phyloP scores from a whole-genome alignment of 805 yeast genomes.

The Kluyveromyces siamensis region DNA sequence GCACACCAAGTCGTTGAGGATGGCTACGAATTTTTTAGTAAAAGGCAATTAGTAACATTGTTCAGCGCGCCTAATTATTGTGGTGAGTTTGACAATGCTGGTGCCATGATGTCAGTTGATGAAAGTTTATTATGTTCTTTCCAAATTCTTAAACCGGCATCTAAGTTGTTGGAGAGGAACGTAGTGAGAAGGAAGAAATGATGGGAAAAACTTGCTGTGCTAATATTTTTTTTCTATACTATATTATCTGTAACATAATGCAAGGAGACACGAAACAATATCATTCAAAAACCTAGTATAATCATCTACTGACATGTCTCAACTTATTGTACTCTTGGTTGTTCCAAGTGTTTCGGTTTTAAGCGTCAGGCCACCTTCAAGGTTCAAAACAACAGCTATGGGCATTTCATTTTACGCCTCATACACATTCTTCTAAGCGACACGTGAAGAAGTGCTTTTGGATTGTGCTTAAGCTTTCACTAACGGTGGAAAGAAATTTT shows the following conservation, averaged over 20 bases:
- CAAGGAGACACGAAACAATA: not conserved
- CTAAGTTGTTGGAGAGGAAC: slow-evolving; percentile 45
- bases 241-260: slow-evolving; percentile 1
- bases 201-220: slow-evolving; percentile 3
- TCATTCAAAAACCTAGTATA: not conserved
- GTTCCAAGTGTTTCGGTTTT: not conserved
- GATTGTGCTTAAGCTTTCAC: not conserved
- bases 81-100: slow-evolving; percentile 98
- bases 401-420: not conserved
- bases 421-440: not conserved
- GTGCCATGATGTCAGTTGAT: slow-evolving; percentile 99
- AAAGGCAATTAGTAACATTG: slow-evolving; percentile 90
- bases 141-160: slow-evolving; percentile 96
- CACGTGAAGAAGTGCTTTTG: not conserved
- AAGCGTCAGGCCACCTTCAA: too few species aligned
- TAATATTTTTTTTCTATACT: not conserved
- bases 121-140: slow-evolving; percentile 93
- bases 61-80: slow-evolving; percentile 97
- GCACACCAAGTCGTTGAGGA: slow-evolving; percentile 99
- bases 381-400: not conserved
- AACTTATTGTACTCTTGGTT: not conserved
- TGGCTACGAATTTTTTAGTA: slow-evolving; percentile 94
- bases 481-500: not conserved
- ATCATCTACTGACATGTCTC: not conserved
- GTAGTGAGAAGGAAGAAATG: slow-evolving; percentile 29